A percentile compares a stretch with the other conserved stretches of the same genome.
phyloP scores from a whole-genome alignment of 2,329 filamentous ascomycete genomes.

The Ceratocystis papillata region DNA sequence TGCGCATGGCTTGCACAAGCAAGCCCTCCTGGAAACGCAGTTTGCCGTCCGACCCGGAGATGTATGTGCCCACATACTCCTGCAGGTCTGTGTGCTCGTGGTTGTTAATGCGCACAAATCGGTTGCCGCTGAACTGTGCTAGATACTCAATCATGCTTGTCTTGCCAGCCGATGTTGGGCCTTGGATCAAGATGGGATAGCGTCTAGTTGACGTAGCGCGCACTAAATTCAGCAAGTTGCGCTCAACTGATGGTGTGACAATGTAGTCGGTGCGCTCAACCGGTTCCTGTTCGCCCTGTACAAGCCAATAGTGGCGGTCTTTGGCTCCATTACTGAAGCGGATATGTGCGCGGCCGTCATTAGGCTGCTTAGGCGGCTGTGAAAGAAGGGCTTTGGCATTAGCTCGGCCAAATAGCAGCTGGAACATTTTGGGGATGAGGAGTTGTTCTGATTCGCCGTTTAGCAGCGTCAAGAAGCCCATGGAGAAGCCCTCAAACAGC shows the following conservation, averaged over 20 bases:
- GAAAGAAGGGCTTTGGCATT: slow-evolving; percentile 63
- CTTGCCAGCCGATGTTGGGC: slow-evolving; percentile 93
- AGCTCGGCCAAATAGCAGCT: slow-evolving; percentile 60
- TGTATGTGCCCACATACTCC: slow-evolving; percentile 91
- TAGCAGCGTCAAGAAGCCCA: slow-evolving; percentile 91
- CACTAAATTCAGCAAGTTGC: slow-evolving; percentile 88
- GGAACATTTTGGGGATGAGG: slow-evolving; percentile 67
- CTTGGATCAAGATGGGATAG: slow-evolving; percentile 91
- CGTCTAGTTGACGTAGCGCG: slow-evolving; percentile 82
- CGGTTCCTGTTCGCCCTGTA: slow-evolving; percentile 55
- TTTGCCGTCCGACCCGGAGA: slow-evolving; percentile 74
- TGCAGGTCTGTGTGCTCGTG: slow-evolving; percentile 98
- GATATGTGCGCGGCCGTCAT: slow-evolving; percentile 67
- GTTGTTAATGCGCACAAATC: slow-evolving; percentile 97
- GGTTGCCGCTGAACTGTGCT: slow-evolving; percentile 92
- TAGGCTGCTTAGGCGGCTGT: slow-evolving; percentile 65
- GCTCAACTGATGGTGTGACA: slow-evolving; percentile 86
- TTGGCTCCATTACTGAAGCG: slow-evolving; percentile 57
- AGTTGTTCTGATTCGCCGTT: slow-evolving; percentile 70
- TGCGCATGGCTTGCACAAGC: slow-evolving; percentile 79
- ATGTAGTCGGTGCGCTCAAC: slow-evolving; percentile 83
- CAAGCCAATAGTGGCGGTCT: slow-evolving; percentile 77
- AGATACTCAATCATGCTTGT: slow-evolving; percentile 99
- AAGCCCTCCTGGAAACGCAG: slow-evolving; percentile 88
- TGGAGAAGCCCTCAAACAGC: slow-evolving; percentile 89